These are phyloP conservation scores for Pyrus pyrifolia DNA, from an alignment of 306 rosid species.

Conservation along the genomic window DNA sequence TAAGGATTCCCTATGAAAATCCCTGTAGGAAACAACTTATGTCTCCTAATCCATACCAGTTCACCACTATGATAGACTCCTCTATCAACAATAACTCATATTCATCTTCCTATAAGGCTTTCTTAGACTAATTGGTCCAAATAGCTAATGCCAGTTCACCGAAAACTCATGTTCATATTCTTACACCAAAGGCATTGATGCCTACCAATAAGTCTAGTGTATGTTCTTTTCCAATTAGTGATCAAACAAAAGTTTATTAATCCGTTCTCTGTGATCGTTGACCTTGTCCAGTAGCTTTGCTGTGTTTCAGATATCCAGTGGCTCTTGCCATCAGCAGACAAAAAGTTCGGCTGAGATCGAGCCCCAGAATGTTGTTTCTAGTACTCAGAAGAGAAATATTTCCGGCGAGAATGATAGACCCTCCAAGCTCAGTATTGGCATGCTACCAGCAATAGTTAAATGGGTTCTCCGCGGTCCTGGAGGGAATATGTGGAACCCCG, in stretches of 20 bases:
- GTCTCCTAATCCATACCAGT: too few species aligned
- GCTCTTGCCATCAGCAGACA: conserved; percentile 8
- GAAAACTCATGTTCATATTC: too few species aligned
- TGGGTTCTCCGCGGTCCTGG: conserved; percentile 58
- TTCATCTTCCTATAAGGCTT: too few species aligned
- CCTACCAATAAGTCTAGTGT: conserved; percentile 10
- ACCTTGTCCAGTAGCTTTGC: conserved; percentile 7
- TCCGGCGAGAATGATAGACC: conserved; percentile 5
- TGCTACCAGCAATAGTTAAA: conserved; percentile 37
- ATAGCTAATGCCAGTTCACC: too few species aligned
- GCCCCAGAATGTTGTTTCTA: conserved; percentile 2
- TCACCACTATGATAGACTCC: too few species aligned
- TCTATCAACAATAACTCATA: too few species aligned
- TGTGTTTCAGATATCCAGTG: conserved; percentile 24
- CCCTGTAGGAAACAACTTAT: too few species aligned
- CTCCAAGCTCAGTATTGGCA: conserved; percentile 19
- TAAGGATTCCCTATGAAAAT: too few species aligned
- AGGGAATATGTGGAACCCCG: conserved; percentile 44
- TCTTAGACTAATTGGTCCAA: too few species aligned
- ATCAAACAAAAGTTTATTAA: not conserved
- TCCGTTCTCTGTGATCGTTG: conserved; percentile 2
- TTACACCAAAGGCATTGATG: conserved; percentile 22
- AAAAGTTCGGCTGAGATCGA: not conserved
- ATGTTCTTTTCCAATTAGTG: conserved; percentile 3
- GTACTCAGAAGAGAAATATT: conserved; percentile 16